Conservation (phyloP, 108 stramenopile species). For the Discostella pseudostelligera region DNA sequence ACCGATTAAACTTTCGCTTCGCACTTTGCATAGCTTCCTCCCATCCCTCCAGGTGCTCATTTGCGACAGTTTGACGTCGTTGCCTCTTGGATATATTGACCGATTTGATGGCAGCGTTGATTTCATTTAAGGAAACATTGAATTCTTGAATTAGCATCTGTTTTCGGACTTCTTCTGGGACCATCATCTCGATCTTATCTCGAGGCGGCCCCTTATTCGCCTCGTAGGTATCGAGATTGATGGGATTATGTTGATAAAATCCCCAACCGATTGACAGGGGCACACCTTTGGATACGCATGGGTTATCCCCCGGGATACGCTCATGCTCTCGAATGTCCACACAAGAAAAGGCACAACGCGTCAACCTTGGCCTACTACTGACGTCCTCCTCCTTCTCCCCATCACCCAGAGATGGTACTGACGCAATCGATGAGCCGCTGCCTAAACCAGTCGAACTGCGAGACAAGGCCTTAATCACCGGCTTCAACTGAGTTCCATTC, state of each 20-base stretch:
- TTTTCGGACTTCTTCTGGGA: slow-evolving; percentile 32
- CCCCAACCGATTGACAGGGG: slow-evolving; percentile 52
- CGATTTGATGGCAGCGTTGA: slow-evolving; percentile 33
- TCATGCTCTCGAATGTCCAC: slow-evolving; percentile 53
- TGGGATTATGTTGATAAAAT: slow-evolving; percentile 28
- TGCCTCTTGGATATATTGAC: slow-evolving; percentile 37
- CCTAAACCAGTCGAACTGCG: neutral
- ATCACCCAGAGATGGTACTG: too few species aligned
- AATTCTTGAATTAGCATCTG: slow-evolving; percentile 42
- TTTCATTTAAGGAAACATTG: slow-evolving; percentile 23
- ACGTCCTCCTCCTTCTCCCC: neutral
- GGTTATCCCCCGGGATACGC: slow-evolving; percentile 52
- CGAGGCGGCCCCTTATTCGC: slow-evolving; percentile 39
- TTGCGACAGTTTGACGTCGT: slow-evolving; percentile 28
- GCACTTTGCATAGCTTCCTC: slow-evolving; percentile 31
- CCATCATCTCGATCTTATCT: slow-evolving; percentile 50
- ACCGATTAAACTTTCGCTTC: slow-evolving; percentile 38
- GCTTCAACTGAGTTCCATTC: slow-evolving; percentile 17
- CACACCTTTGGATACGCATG: slow-evolving; percentile 47
- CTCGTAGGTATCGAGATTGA: slow-evolving; percentile 40
- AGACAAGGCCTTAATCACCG: slow-evolving; percentile 18
- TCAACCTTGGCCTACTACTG: slow-evolving; percentile 1
- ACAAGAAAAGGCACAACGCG: slow-evolving; percentile 16
- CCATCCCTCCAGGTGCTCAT: slow-evolving; percentile 40
- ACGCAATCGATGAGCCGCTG: neutral